phyloP scores from a whole-genome alignment of 2,329 filamentous ascomycete genomes.

The Fusarium illudens region DNA sequence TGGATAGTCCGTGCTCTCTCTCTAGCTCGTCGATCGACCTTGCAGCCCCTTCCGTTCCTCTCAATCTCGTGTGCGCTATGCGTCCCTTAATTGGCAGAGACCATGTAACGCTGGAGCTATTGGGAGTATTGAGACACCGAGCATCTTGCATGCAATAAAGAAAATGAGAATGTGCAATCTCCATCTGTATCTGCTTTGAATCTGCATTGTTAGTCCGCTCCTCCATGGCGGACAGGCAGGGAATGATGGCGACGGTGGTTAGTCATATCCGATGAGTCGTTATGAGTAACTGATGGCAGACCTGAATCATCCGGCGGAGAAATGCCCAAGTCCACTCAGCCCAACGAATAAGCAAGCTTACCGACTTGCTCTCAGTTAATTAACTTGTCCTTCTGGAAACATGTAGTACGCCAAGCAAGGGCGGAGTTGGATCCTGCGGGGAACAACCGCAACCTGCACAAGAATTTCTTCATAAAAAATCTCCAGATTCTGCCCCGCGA shows the following conservation, averaged over 20 bases:
- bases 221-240: too few relatives aligned
- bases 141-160: neutral
- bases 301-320: conserved; percentile 30
- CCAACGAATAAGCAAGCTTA: conserved; percentile 16
- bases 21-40: conserved; percentile 20
- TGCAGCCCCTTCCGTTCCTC: conserved; percentile 11
- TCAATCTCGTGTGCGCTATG: conserved; percentile 22
- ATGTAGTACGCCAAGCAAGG: neutral
- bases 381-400: conserved; percentile 12
- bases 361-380: conserved; percentile 1
- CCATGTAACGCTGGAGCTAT: neutral
- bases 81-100: conserved; percentile 20
- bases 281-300: neutral
- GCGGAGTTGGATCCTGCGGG: conserved; percentile 16
- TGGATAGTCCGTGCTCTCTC: conserved; percentile 19
- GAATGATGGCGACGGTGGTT: neutral
- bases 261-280: conserved; percentile 23
- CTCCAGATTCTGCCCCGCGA: conserved; percentile 26
- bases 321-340: neutral
- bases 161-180: neutral
- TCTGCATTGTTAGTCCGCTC: neutral
- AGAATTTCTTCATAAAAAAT: conserved; percentile 8
- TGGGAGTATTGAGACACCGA: neutral
- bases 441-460: conserved; percentile 6
- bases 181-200: neutral